phyloP scores from a whole-genome alignment of 352 stramenopile species.

The Peronospora farinosa region DNA sequence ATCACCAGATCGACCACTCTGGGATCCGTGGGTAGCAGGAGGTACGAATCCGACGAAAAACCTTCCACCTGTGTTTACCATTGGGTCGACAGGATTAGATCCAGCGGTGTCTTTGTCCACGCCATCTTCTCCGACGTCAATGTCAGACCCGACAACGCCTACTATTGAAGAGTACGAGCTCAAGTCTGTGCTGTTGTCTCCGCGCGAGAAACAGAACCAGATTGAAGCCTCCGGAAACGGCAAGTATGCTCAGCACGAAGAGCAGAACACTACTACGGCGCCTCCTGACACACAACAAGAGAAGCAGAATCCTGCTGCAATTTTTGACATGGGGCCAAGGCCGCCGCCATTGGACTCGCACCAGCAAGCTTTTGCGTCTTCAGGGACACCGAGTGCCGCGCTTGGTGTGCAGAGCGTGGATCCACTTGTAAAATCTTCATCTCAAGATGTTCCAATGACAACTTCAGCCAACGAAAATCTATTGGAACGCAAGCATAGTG shows the following conservation, averaged over 20 bases:
- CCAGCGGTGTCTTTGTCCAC: constrained; percentile 17
- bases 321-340: constrained; percentile 20
- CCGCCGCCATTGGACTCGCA: constrained; percentile 13
- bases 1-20: constrained; percentile 31
- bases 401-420: constrained; percentile 9
- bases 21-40: constrained; percentile 41
- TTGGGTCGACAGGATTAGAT: constrained; percentile 28
- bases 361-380: constrained; percentile 8
- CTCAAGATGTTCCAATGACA: constrained; percentile 7
- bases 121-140: constrained; percentile 4
- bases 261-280: constrained; percentile 7
- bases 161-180: constrained; percentile 31
- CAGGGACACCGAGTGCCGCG: constrained; percentile 3
- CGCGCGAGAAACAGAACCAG: constrained; percentile 12
- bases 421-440: constrained; percentile 8
- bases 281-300: constrained; percentile 1
- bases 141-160: background rate
- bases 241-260: background rate
- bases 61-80: constrained; percentile 29
- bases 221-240: constrained; percentile 6
- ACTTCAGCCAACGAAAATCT: background rate
- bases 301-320: constrained; percentile 13
- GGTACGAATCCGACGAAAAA: constrained; percentile 33
- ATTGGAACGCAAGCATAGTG: constrained; percentile 5
- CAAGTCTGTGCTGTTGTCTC: constrained; percentile 31